A percentile compares a stretch with the other conserved stretches of the same genome.
These are phyloP conservation scores for Phytophthora idaei DNA, from an alignment of 352 stramenopile genomes.

Conservation along the genomic window DNA sequence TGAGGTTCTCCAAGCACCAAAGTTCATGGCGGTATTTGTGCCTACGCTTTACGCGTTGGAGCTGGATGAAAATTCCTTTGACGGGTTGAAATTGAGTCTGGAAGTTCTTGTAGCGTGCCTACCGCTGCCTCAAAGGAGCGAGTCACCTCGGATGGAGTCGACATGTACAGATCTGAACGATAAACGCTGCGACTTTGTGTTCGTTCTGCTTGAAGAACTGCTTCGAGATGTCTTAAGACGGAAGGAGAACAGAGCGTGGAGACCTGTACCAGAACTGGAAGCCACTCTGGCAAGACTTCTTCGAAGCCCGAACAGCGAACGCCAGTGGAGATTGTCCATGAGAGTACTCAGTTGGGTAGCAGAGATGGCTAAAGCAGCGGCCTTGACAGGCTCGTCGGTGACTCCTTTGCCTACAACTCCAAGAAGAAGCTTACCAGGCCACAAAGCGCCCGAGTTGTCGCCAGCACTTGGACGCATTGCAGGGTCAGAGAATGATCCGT, in stretches of 20 bases:
- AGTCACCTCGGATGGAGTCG: not conserved
- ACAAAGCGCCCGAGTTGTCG: slow-evolving; percentile 20
- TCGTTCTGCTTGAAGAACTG: slow-evolving; percentile 51
- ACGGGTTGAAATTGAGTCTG: slow-evolving; percentile 30
- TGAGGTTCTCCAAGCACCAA: slow-evolving; percentile 5
- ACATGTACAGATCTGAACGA: not conserved
- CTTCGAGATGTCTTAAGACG: slow-evolving; percentile 32
- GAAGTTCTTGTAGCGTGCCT: slow-evolving; percentile 40
- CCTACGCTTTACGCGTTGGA: slow-evolving; percentile 26
- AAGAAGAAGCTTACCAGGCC: slow-evolving; percentile 17
- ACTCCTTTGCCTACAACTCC: slow-evolving; percentile 8
- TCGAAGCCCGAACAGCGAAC: slow-evolving; percentile 37
- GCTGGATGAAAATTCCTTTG: slow-evolving; percentile 8
- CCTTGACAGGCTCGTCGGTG: slow-evolving; percentile 4
- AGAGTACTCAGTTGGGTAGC: slow-evolving; percentile 50
- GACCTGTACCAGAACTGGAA: slow-evolving; percentile 37
- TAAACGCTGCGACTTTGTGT: slow-evolving; percentile 7
- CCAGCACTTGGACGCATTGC: slow-evolving; percentile 3
- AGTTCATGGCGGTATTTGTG: slow-evolving; percentile 25
- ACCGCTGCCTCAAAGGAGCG: slow-evolving; percentile 16
- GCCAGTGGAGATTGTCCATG: slow-evolving; percentile 46
- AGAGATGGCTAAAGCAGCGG: slow-evolving; percentile 16
- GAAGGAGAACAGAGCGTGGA: slow-evolving; percentile 36
- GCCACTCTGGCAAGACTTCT: slow-evolving; percentile 44
- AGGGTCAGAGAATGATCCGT: slow-evolving; percentile 11